Percentiles rank a stretch among this genome's conserved stretches.
Evolutionary conservation across 2,329 filamentous ascomycete species (phyloP).

Genomic region (Bipolaris cookei): DNA sequence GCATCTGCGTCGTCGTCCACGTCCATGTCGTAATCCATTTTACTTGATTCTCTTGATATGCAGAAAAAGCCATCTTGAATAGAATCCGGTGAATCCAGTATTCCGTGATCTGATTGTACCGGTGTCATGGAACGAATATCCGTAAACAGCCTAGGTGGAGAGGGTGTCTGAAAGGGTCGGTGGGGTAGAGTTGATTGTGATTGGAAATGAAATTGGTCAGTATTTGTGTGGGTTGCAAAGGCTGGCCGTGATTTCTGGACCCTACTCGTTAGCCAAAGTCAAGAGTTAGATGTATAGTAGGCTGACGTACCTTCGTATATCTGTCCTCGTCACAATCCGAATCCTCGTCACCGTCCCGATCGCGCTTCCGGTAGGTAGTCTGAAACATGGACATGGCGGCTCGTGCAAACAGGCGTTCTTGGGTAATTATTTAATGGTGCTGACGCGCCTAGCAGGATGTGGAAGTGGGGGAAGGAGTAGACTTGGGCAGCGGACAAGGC

Average conservation of each 20-base stretch:
- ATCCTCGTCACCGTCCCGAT: slow-evolving; percentile 44
- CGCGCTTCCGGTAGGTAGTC: slow-evolving; percentile 38
- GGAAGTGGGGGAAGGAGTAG: slow-evolving; percentile 21
- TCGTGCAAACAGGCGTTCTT: slow-evolving; percentile 11
- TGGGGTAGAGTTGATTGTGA: slow-evolving; percentile 29
- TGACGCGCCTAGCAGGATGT: slow-evolving; percentile 33
- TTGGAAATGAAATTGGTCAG: slow-evolving; percentile 28
- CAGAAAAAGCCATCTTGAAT: slow-evolving; percentile 16
- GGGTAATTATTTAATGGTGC: slow-evolving; percentile 2
- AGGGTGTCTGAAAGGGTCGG: slow-evolving; percentile 33
- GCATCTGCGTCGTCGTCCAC: slow-evolving; percentile 47
- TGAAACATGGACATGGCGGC: slow-evolving; percentile 43
- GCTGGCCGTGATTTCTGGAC: slow-evolving; percentile 41
- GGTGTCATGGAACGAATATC: slow-evolving; percentile 41
- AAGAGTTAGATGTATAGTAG: not conserved
- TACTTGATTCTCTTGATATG: slow-evolving; percentile 30
- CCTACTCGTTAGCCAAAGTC: slow-evolving; percentile 17
- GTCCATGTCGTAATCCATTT: slow-evolving; percentile 45
- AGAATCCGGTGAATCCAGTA: slow-evolving; percentile 36
- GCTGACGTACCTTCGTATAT: slow-evolving; percentile 37
- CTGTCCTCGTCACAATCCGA: slow-evolving; percentile 41
- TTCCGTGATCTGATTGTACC: slow-evolving; percentile 37
- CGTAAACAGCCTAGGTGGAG: slow-evolving; percentile 35
- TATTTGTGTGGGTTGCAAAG: slow-evolving; percentile 25
- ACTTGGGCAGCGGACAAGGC: slow-evolving; percentile 13